These are phyloP conservation scores for Globisporangium barbulae DNA, from an alignment of 352 stramenopile genomes.

Conservation along the genomic window DNA sequence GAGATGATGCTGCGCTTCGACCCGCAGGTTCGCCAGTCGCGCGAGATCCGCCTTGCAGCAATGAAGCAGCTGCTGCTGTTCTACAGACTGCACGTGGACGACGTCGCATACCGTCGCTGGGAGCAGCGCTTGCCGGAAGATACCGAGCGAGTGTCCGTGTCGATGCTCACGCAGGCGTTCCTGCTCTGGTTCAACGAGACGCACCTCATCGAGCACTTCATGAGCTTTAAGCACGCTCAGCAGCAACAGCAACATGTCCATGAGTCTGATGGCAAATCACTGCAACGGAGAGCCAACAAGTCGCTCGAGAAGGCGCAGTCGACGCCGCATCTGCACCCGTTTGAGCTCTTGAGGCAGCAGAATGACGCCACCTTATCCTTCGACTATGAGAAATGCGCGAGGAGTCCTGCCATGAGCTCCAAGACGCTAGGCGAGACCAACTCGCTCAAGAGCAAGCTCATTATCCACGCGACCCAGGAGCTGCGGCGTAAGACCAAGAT, in stretches of 20 bases:
- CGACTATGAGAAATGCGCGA: slow-evolving; percentile 42
- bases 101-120: slow-evolving; percentile 46
- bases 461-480: slow-evolving; percentile 34
- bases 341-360: slow-evolving; percentile 36
- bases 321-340: slow-evolving; percentile 36
- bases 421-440: slow-evolving; percentile 21
- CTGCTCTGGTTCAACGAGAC: slow-evolving; percentile 49
- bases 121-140: slow-evolving; percentile 42
- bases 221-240: slow-evolving; percentile 7
- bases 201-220: slow-evolving; percentile 39
- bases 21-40: slow-evolving; percentile 26
- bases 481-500: slow-evolving; percentile 32
- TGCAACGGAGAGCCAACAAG: not conserved
- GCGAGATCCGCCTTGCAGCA: slow-evolving; percentile 27
- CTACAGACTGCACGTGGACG: slow-evolving; percentile 37
- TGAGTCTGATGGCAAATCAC: no score
- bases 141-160: slow-evolving; percentile 32
- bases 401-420: slow-evolving; percentile 17
- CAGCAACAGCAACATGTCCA: slow-evolving; percentile 3
- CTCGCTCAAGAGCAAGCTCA: slow-evolving; percentile 24
- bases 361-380: slow-evolving; percentile 41
- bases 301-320: slow-evolving; percentile 27
- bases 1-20: slow-evolving; percentile 50
- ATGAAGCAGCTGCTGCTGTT: slow-evolving; percentile 41
- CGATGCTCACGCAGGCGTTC: slow-evolving; percentile 43